A percentile compares a stretch with the other conserved stretches of the same genome.
phyloP scores from a whole-genome alignment of 352 stramenopile species.

The Pythium rishiriense region DNA sequence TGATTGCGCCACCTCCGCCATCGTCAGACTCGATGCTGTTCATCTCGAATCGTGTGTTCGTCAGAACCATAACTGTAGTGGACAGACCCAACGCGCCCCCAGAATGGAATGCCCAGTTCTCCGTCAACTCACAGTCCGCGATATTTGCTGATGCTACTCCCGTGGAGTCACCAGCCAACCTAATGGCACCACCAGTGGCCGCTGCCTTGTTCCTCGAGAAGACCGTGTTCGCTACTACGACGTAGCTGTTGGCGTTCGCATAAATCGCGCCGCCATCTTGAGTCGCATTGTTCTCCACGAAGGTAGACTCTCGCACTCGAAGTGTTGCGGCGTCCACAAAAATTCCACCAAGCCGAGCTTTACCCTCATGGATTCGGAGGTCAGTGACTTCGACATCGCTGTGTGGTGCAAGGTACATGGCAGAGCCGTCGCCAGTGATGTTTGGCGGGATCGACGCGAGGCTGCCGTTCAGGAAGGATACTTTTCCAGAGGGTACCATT shows the following conservation, averaged over 20 bases:
- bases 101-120: conserved; percentile 11
- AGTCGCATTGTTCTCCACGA: conserved; percentile 14
- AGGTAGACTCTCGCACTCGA: background rate
- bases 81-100: conserved; percentile 20
- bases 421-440: conserved; percentile 12
- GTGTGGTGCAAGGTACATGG: conserved; percentile 6
- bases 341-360: conserved; percentile 4
- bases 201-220: conserved; percentile 9
- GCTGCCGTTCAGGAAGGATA: conserved; percentile 9
- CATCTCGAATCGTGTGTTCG: background rate
- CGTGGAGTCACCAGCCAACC: background rate
- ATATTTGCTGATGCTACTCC: background rate
- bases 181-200: conserved; percentile 7
- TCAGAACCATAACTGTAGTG: conserved; percentile 7
- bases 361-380: conserved; percentile 8
- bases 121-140: conserved; percentile 6
- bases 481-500: background rate
- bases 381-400: conserved; percentile 4
- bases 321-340: conserved; percentile 17
- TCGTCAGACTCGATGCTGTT: conserved; percentile 5
- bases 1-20: conserved; percentile 22
- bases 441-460: background rate
- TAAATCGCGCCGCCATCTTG: conserved; percentile 19
- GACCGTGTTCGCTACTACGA: background rate
- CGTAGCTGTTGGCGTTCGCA: background rate